These are phyloP conservation scores for Tylopilus intermedius DNA, from an alignment of 768 basidiomycete species.

Conservation along the genomic window DNA sequence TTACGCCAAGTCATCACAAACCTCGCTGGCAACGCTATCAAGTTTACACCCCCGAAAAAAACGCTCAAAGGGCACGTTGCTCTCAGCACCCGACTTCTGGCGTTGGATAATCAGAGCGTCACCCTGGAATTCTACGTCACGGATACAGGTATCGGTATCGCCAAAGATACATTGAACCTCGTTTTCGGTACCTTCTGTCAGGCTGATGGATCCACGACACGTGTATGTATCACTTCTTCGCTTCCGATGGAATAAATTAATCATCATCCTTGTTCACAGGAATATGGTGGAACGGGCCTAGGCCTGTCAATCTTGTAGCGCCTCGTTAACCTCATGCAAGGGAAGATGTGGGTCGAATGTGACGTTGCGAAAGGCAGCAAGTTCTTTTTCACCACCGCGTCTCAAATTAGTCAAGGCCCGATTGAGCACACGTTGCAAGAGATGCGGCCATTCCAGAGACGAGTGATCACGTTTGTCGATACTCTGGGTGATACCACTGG, in stretches of 20 bases:
- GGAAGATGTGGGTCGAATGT: constrained; percentile 98
- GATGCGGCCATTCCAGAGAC: constrained; percentile 68
- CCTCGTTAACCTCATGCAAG: constrained; percentile 94
- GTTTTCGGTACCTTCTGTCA: constrained; percentile 99
- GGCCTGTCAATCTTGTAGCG: constrained; percentile 97
- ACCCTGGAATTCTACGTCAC: constrained; percentile 29
- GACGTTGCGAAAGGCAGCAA: constrained; percentile 54
- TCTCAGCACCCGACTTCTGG: constrained; percentile 75
- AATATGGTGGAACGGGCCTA: constrained; percentile 96
- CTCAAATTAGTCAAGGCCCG: no score
- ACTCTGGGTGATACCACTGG: constrained; percentile 71
- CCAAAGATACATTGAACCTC: constrained; percentile 94
- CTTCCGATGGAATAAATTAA: constrained; percentile 8
- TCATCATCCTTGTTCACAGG: constrained; percentile 40
- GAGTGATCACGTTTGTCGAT: constrained; percentile 89
- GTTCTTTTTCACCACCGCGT: no score
- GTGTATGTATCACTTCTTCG: constrained; percentile 39
- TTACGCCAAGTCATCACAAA: constrained; percentile 95
- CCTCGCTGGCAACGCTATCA: constrained; percentile 93
- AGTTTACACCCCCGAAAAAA: constrained; percentile 85
- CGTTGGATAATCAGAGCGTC: constrained; percentile 77
- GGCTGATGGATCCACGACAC: constrained; percentile 95
- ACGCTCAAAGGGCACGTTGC: constrained; percentile 84
- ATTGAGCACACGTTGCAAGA: no score
- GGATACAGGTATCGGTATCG: constrained; percentile 98